Percentiles rank a stretch among this genome's conserved stretches.
Evolutionary conservation across 2,329 filamentous ascomycete species (phyloP).

Genomic region (Lecanicillium sp.): DNA sequence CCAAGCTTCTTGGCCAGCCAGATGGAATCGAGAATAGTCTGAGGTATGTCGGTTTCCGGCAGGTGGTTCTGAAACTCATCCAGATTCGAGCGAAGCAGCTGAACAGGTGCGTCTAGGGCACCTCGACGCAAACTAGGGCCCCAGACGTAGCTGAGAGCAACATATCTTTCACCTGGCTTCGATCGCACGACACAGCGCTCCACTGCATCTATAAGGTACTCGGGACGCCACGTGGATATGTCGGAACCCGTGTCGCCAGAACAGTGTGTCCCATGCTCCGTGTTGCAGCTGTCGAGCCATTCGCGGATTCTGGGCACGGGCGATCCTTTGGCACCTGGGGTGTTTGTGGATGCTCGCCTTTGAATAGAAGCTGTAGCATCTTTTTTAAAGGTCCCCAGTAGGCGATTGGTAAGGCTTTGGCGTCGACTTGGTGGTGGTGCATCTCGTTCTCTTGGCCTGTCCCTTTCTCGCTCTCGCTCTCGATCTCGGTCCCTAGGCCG

Average conservation of each 20-base stretch:
- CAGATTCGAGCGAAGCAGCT: constrained; percentile 28
- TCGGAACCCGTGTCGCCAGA: constrained; percentile 17
- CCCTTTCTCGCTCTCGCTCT: constrained; percentile 6
- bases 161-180: constrained; percentile 30
- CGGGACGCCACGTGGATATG: constrained; percentile 28
- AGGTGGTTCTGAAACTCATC: constrained; percentile 26
- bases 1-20: constrained; percentile 35
- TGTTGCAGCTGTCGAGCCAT: constrained; percentile 36
- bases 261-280: constrained; percentile 34
- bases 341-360: constrained; percentile 23
- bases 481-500: constrained; percentile 4
- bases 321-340: constrained; percentile 18
- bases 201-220: constrained; percentile 33
- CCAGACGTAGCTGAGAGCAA: constrained; percentile 40
- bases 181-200: constrained; percentile 30
- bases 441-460: constrained; percentile 8
- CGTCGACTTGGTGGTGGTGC: constrained; percentile 24
- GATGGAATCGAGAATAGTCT: constrained; percentile 36
- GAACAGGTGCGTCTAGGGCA: constrained; percentile 17
- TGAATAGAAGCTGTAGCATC: constrained; percentile 18
- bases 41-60: constrained; percentile 29
- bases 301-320: constrained; percentile 31
- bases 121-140: constrained; percentile 21
- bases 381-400: constrained; percentile 27
- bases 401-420: constrained; percentile 32